Conservation (phyloP, 306 rosid genomes). For the Gastrolobium bilobum region DNA sequence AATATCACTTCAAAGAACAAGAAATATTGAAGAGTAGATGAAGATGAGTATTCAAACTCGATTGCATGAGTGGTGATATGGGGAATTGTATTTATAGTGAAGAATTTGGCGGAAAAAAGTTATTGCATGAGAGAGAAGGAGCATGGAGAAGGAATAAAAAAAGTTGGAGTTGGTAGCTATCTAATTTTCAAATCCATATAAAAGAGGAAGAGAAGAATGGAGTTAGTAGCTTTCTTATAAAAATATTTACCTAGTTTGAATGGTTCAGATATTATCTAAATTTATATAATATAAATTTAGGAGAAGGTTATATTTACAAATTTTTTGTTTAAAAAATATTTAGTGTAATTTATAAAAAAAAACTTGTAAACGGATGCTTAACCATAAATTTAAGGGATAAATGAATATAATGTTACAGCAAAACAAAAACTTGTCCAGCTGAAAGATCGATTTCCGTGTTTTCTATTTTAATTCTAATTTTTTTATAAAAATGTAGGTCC, state of each 20-base stretch:
- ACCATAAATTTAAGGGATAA: too few species aligned
- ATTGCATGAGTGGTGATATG: slow-evolving; percentile 45
- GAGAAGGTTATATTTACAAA: too few species aligned
- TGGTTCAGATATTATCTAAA: slow-evolving; percentile 22
- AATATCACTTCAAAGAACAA: slow-evolving; percentile 36
- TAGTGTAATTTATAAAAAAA: too few species aligned
- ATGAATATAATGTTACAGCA: too few species aligned
- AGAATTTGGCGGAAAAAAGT: neutral
- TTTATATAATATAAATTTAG: slow-evolving; percentile 25
- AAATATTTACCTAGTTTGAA: slow-evolving; percentile 3
- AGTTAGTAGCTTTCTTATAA: slow-evolving; percentile 52
- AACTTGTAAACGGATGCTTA: too few species aligned
- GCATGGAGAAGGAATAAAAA: slow-evolving; percentile 23
- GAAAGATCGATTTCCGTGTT: too few species aligned
- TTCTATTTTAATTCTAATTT: too few species aligned
- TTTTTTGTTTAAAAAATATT: too few species aligned
- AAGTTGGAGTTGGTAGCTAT: slow-evolving; percentile 68
- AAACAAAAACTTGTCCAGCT: too few species aligned
- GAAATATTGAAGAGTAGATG: slow-evolving; percentile 31
- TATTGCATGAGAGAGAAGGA: slow-evolving; percentile 31
- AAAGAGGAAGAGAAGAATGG: slow-evolving; percentile 35
- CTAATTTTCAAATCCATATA: slow-evolving; percentile 43
- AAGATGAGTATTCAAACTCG: slow-evolving; percentile 32
- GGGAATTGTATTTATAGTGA: slow-evolving; percentile 62
- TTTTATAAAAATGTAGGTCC: too few species aligned